These are phyloP conservation scores for Exophiala calicioides DNA, from an alignment of 2,329 filamentous ascomycete species.

Conservation along the genomic window DNA sequence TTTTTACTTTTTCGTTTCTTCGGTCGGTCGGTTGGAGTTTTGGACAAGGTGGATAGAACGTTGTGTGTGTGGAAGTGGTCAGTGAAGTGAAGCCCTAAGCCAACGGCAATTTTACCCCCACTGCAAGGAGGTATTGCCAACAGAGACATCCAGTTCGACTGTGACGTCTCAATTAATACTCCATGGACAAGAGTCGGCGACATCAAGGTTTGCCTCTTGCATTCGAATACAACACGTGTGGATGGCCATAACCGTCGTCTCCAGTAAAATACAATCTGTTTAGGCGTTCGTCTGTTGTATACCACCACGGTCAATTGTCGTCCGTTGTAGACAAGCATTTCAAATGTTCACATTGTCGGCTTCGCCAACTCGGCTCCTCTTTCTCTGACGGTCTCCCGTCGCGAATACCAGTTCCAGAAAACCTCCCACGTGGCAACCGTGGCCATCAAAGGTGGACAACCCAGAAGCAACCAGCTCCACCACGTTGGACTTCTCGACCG, in stretches of 20 bases:
- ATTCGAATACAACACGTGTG: no score
- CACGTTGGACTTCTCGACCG: constrained; percentile 67
- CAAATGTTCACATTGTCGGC: constrained; percentile 57
- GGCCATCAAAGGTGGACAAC: constrained; percentile 74
- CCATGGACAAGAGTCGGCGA: no score
- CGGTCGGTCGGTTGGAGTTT: not conserved
- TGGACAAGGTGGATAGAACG: not conserved
- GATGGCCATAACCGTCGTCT: no score
- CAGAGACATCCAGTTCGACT: no score
- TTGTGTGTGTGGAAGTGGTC: not conserved
- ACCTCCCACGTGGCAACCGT: constrained; percentile 69
- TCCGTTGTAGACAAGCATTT: not conserved
- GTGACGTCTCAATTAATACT: no score
- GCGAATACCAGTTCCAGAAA: constrained; percentile 66
- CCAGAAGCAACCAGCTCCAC: constrained; percentile 74
- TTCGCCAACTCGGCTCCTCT: constrained; percentile 44
- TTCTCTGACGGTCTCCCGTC: constrained; percentile 56
- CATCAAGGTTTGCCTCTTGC: no score
- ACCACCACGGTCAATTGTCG: not conserved
- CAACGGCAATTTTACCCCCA: no score
- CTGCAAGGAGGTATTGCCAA: no score
- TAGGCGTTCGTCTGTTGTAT: not conserved
- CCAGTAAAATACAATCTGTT: constrained; percentile 1
- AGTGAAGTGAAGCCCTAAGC: no score
- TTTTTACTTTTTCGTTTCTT: not conserved